Percentiles rank a stretch among this genome's conserved stretches.
Conservation (phyloP, 257 asterid genomes). For the Gentiana straminea region DNA sequence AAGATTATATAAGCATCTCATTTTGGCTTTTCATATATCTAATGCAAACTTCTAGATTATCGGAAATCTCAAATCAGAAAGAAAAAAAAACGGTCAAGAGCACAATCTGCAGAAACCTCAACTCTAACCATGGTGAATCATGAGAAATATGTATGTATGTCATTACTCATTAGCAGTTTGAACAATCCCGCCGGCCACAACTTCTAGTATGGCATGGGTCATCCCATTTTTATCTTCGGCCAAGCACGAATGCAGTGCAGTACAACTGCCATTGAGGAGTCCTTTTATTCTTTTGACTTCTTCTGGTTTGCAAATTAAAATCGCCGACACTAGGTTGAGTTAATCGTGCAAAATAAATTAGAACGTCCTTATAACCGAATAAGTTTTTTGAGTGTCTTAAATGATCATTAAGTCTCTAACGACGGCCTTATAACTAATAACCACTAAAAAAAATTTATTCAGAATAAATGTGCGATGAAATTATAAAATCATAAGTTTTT, state of each 20-base stretch:
- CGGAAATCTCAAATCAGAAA: slow-evolving; percentile 93
- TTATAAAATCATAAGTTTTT: no score
- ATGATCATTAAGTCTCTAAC: no score
- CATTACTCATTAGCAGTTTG: slow-evolving; percentile 89
- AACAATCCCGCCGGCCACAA: slow-evolving; percentile 97
- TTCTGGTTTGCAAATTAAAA: slow-evolving; percentile 83
- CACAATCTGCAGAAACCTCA: no score
- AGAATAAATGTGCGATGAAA: no score
- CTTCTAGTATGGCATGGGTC: slow-evolving; percentile 98
- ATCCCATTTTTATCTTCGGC: slow-evolving; percentile 97
- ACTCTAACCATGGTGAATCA: no score
- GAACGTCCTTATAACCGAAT: no score
- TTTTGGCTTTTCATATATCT: slow-evolving; percentile 30
- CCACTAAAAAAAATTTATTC: no score
- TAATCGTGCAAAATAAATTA: no score
- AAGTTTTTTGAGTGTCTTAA: no score
- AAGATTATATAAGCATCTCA: no score
- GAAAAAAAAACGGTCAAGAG: slow-evolving; percentile 89
- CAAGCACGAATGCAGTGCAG: slow-evolving; percentile 87
- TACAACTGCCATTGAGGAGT: slow-evolving; percentile 74
- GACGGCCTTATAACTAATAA: no score
- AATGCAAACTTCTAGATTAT: slow-evolving; percentile 91
- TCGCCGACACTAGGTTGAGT: no score
- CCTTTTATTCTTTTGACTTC: slow-evolving; percentile 64
- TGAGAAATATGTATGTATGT: slow-evolving; percentile 89